phyloP scores from a whole-genome alignment of 129 eudicot genomes.

The Centella asiatica region DNA sequence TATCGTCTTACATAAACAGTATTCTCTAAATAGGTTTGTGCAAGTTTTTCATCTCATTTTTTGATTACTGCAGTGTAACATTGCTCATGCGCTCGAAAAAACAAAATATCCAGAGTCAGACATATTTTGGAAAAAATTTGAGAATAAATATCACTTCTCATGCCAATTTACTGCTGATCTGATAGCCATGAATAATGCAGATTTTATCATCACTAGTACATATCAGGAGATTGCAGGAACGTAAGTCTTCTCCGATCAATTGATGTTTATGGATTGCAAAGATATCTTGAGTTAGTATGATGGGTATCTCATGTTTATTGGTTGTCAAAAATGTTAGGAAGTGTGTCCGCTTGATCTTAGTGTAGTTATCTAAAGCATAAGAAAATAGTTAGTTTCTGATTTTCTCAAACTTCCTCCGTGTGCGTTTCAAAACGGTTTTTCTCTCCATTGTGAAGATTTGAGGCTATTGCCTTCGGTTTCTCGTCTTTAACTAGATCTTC shows the following conservation, averaged over 20 bases:
- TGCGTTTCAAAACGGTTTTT: too few species aligned
- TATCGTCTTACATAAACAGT: constrained; percentile 2
- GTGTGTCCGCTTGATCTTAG: too few species aligned
- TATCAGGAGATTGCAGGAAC: constrained; percentile 99
- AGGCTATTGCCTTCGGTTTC: too few species aligned
- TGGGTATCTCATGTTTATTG: too few species aligned
- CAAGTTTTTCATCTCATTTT: neutral
- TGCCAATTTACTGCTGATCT: constrained; percentile 97
- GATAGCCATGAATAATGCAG: constrained; percentile 92
- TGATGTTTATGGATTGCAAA: neutral
- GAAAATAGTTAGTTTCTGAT: too few species aligned
- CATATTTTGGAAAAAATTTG: constrained; percentile 74
- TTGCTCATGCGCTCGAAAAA: constrained; percentile 97
- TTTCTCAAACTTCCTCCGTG: too few species aligned
- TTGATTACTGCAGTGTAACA: constrained; percentile 58
- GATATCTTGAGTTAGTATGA: neutral
- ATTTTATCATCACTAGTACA: constrained; percentile 94
- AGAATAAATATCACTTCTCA: constrained; percentile 92
- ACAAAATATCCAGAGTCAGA: constrained; percentile 98
- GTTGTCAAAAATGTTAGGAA: too few species aligned
- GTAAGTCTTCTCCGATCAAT: constrained; percentile 42
- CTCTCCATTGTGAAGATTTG: too few species aligned
- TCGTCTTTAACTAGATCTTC: too few species aligned
- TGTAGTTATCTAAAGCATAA: too few species aligned
- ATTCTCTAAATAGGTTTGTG: neutral